Base-by-base conservation (phyloP, 345 rosid species). In the Eucalyptus tenuipes region DNA sequence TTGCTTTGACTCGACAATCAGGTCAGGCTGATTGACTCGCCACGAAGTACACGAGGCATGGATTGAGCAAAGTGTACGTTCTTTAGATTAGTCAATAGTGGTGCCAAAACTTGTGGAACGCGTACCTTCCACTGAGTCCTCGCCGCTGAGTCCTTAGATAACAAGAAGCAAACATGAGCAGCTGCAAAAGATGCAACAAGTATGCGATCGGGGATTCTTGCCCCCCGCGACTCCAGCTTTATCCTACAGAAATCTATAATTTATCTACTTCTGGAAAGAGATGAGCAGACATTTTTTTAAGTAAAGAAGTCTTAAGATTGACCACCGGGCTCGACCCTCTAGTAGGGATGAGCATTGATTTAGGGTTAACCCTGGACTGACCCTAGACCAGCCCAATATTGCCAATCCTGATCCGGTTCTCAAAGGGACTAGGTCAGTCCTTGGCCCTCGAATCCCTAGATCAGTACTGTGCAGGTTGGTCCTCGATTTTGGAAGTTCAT, bases 341-440 rank as follows among this genome's bases (percentile, higher is more conserved):
- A 20, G 11, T 16, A 49, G 53, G 8, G 20, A 20, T 50, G 20
- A 50, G 53, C 0, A 50, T 16, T 0, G 2, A 1, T 2, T 0
- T 5, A 49, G 2, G 16, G 1, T 15, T 16, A 50, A 6, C 20
- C 8, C 2, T 16, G 3, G 8, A 49, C 0, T 49, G 20, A 50
- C 53, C 0, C 20, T 50, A 50, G 3, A 50, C 1, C 0, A 16
- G 20, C 20, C 2, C 20, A 50, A 50, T 0, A 1, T 0, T 6
- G 2, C 3, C 8, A 0, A 50, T 50, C 3, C 2, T 50, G 0
- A 0, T 50, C 2, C 1, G 0, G 7, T 50, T 50, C 0, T 50
- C 0, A 50, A 0, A 3, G 18, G 3, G 2, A 50, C 1, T 50
- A 3, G 1, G 0, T 50, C 3, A 50, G 2, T 50, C 7, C 1